Percentiles rank a stretch among this genome's conserved stretches.
Conservation (phyloP, 2,329 filamentous ascomycete genomes). For the Colletotrichum lupini region DNA sequence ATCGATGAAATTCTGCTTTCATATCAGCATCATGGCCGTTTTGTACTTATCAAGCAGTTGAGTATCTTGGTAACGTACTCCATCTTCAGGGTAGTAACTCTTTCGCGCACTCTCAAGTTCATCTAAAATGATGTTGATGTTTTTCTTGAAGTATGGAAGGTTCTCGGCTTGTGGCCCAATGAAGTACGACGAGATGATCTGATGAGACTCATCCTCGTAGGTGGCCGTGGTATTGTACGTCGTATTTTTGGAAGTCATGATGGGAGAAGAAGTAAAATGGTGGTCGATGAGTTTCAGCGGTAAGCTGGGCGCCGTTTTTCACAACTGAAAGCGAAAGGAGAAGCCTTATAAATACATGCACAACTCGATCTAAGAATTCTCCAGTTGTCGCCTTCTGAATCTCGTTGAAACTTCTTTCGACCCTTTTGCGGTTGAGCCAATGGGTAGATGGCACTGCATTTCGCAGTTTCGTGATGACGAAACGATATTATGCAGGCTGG, state of each 20-base stretch:
- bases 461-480: background rate
- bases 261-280: fast-evolving
- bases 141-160: background rate
- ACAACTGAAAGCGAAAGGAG: fast-evolving
- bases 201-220: background rate
- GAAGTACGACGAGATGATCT: background rate
- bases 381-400: background rate
- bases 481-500: background rate
- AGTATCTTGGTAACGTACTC: background rate
- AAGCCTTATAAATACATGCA: background rate
- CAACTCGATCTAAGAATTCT: fast-evolving
- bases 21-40: background rate
- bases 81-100: background rate
- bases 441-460: background rate
- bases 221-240: background rate
- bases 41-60: background rate
- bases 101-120: background rate
- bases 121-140: background rate
- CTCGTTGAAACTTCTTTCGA: background rate
- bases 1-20: background rate
- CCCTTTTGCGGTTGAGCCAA: background rate
- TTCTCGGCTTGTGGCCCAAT: background rate
- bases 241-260: background rate
- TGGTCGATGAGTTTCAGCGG: background rate
- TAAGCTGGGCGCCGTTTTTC: background rate